Evolutionary conservation across 192 early-diverging fungal species (phyloP).

Genomic region (Kickxella alabastrina): DNA sequence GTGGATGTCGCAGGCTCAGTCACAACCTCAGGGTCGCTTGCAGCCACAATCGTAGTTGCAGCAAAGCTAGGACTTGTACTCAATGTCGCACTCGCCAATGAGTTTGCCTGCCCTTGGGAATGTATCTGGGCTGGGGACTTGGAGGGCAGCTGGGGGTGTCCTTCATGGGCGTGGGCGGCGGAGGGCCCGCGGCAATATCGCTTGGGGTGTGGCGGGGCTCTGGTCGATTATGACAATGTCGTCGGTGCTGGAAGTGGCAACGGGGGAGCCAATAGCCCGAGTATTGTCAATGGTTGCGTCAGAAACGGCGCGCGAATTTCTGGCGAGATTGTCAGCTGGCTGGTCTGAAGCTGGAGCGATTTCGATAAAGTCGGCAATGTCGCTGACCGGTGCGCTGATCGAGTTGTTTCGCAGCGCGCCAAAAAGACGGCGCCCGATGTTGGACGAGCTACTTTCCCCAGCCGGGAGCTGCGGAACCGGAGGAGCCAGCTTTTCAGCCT

Average conservation of each 20-base stretch:
- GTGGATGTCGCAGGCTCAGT: too few species aligned
- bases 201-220: neutral
- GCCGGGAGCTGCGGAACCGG: constrained; percentile 34
- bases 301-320: too few species aligned
- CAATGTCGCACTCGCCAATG: too few species aligned
- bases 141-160: constrained; percentile 5
- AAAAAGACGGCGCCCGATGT: constrained; percentile 40
- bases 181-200: too few species aligned
- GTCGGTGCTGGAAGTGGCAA: constrained; percentile 15
- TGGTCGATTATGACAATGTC: constrained; percentile 10
- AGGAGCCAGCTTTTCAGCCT: constrained; percentile 26
- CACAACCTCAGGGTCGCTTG: too few species aligned
- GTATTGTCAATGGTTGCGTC: too few species aligned
- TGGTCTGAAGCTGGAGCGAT: neutral
- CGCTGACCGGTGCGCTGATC: constrained; percentile 3
- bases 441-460: constrained; percentile 7
- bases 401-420: constrained; percentile 37
- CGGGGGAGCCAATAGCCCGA: too few species aligned
- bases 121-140: constrained; percentile 1
- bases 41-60: too few species aligned
- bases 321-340: neutral
- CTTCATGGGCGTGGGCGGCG: constrained; percentile 35
- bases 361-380: neutral
- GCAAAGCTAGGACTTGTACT: neutral
- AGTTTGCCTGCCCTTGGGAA: too few species aligned